These are phyloP conservation scores for Teratosphaeria pseudoeucalypti DNA, from an alignment of 2,329 filamentous ascomycete genomes.

Conservation along the genomic window DNA sequence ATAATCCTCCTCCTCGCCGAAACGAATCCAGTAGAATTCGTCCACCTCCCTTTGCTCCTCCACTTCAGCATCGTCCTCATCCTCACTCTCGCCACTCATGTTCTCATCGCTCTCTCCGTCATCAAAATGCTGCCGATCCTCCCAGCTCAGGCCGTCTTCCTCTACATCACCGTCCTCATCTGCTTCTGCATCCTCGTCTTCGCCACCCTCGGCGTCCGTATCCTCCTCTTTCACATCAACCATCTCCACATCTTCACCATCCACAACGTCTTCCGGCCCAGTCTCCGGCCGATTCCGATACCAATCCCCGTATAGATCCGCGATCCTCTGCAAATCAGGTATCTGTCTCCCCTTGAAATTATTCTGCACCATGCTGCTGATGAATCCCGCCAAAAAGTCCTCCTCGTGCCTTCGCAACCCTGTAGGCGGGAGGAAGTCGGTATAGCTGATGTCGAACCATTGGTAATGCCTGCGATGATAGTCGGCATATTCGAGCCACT, in stretches of 20 bases:
- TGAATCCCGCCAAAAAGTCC: background rate
- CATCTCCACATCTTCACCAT: background rate
- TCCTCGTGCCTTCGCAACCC: background rate
- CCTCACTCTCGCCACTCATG: background rate
- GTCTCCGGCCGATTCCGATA: background rate
- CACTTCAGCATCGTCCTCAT: background rate
- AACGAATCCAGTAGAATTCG: background rate
- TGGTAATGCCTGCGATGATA: too few relatives aligned
- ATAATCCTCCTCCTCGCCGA: background rate
- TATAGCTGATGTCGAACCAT: background rate
- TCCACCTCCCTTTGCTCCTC: background rate
- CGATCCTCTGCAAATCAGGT: background rate
- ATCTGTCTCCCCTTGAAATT: background rate
- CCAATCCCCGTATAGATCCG: background rate
- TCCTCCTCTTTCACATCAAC: background rate
- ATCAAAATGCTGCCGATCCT: background rate
- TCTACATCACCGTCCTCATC: background rate
- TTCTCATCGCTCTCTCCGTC: background rate
- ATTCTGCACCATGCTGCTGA: background rate
- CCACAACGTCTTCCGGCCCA: background rate
- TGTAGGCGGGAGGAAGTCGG: background rate
- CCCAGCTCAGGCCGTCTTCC: background rate
- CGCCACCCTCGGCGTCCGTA: background rate
- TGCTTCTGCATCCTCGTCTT: too few relatives aligned
- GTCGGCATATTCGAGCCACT: background rate